Base-by-base conservation (phyloP, 805 yeast genomes). In the Myxozyma neotropica region DNA sequence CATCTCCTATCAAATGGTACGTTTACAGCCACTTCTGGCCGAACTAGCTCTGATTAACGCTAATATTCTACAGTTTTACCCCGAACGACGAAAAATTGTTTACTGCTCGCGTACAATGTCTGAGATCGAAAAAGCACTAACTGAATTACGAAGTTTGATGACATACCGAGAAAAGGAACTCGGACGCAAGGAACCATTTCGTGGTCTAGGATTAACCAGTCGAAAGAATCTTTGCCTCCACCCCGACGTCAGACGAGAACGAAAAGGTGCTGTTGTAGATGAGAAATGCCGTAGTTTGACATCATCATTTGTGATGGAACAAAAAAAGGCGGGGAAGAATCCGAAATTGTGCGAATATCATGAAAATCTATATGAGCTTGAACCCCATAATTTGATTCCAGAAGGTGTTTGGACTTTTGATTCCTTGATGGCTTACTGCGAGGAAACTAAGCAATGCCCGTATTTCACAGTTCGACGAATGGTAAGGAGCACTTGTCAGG, bases 101-200 rank as follows among this genome's bases (percentile, higher is more conserved):
- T 94, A 94, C 75, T 94, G 99, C 74, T 94, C 99, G 4, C 98
- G 99, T 81, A 94, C 99, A 35, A 94, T 94, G 98, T 89, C 97
- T 10, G 99, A 94, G 76, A 94, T 94, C 72, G 99, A 94, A 75
- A 94, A 94, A 75, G 97, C 99, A 0, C 77, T 94, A 70, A 89
- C 93, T 6, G 99, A 94, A 77, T 79, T 94, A 77, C 85, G 88
- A 63, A 84, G 83, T 57, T 79, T 94, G 68, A 94, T 94, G 98
- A 89, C 84, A 56, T 94, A 81, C 71, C 81, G 99, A 66, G 75
- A 91, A 1, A 79, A 83, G 50, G 96, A 89, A 70, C 78, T 94
- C 51, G 98, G 98, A 0, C 84, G 81, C 68, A 86, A 77, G 23
- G 99, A 94, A 72, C 96, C 91, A 56, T 94, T 94, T 72, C 78